Evolutionary conservation across 495 filamentous ascomycete genomes (phyloP), one percentile per base, ranked within the genome.

Genomic region (Annulohypoxylon maeteangense): DNA sequence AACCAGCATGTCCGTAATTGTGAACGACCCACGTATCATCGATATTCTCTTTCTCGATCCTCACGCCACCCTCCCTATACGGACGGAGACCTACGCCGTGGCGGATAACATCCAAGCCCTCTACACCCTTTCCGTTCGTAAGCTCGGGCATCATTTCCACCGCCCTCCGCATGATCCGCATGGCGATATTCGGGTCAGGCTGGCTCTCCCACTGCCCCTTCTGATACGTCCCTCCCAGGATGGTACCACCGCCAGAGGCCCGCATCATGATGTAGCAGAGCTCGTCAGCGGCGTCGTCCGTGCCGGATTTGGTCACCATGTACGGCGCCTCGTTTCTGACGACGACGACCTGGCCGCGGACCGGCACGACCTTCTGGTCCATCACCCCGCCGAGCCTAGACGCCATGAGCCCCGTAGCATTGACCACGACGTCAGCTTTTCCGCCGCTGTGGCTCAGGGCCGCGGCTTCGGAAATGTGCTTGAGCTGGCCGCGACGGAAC

Each of bases 1-100:
- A 97, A 0, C 95, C 95, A 0, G 92, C 94, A 82, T 97, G 95
- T 8, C 96, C 96, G 77, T 99, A 99, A 71, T 97, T 95, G 77
- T 99, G 95, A 67, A 99, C 93, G 8, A 97, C 88, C 81, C 86
- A 88, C 0, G 87, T 84, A 27, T 74, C 84, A n/a, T 86, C 90
- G 20, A 94, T 87, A 68, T 83, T 84, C 78, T 98, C 94, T 77
- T 87, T 92, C 81, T 97, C 95, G 48, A 98, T 84, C 42, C 95
- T 86, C 12, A 90, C 89, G 0, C 96, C 95, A 7, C 86, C 90
- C 20, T 88, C 81, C 54, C 95, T 85, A 59, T 90, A 78, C 23
- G 95, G 95, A 68, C 95, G 84, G 76, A 98, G 78, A 10, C 96
- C 95, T 23, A 98, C 95, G 1, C 89, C 92, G 75, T 98, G 95